Evolutionary conservation across 345 rosid species (phyloP), one percentile per base, ranked within the genome.

Genomic region (Carallia brachiata): DNA sequence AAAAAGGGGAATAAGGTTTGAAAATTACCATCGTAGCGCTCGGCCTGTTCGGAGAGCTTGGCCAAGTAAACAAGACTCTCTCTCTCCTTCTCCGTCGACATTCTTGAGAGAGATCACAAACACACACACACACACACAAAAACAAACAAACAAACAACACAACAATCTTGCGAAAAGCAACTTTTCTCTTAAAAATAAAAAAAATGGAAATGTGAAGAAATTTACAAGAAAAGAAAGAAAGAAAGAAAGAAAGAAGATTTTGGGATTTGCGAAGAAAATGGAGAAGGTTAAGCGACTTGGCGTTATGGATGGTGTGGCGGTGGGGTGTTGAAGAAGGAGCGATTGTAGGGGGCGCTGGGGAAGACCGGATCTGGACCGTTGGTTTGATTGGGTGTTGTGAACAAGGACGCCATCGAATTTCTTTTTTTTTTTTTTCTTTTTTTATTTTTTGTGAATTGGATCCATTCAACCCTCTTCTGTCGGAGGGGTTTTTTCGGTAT

Each of bases 21-120:
- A 23, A 23, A 4, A n/a, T 5, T 59, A 89, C 98, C 97, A 67
- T 91, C 97, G 23, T 94, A 91, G 53, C 98, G 90, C 75, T 93
- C 98, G 65, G 97, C 98, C 80, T 93, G 98, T 32, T 91, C 97
- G 36, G 96, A 81, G 78, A 93, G 97, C 89, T 91, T 93, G 79
- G 97, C 93, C 89, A 88, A 70, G 83, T 89, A 94, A 73, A 94
- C 95, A 16, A 88, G 89, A 10, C 83, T 75, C 73, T 91, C 97
- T 56, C 96, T 79, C 52, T 94, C 97, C 82, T 91, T 94, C 70
- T 94, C 98, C 39, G 81, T 74, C 63, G 97, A 85, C 90, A 87
- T 30, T 8, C 15, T 2, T 62, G 62, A 36, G 54, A 59, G 66
- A 17, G 61, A 69, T 67, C 61, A 69, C 6, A 56, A 40, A 32